Percentiles rank a stretch among this genome's conserved stretches.
Evolutionary conservation across 2,329 filamentous ascomycete genomes (phyloP).

Genomic region (Stachybotrys chlorohalonatus): DNA sequence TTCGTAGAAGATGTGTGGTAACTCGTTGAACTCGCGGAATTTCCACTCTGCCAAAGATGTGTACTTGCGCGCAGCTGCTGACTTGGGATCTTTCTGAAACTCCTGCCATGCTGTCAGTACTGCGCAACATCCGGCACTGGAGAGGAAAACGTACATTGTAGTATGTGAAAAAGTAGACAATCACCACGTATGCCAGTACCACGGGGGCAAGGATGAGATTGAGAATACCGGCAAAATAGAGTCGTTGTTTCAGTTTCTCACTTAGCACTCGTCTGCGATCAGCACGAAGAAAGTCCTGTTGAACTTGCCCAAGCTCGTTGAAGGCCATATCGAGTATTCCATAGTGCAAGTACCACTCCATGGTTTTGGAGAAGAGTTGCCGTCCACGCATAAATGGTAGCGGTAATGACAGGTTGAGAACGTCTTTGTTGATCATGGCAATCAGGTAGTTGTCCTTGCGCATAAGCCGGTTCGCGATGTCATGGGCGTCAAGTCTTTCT

Average conservation of each 20-base stretch:
- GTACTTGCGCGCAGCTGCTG: slow-evolving; percentile 75
- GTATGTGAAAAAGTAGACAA: slow-evolving; percentile 90
- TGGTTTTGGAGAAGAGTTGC: slow-evolving; percentile 78
- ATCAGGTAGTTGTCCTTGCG: slow-evolving; percentile 95
- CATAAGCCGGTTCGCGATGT: slow-evolving; percentile 96
- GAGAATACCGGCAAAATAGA: slow-evolving; percentile 75
- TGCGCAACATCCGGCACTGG: neutral
- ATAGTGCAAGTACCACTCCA: slow-evolving; percentile 87
- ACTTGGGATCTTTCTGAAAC: slow-evolving; percentile 86
- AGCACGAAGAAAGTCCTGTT: slow-evolving; percentile 76
- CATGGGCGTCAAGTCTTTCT: slow-evolving; percentile 88
- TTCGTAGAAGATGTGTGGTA: slow-evolving; percentile 84
- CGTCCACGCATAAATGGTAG: slow-evolving; percentile 73
- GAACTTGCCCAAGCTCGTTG: slow-evolving; percentile 78
- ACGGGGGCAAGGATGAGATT: slow-evolving; percentile 83
- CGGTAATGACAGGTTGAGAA: slow-evolving; percentile 77
- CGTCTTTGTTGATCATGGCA: slow-evolving; percentile 93
- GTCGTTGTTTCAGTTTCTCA: slow-evolving; percentile 64
- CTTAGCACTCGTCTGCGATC: slow-evolving; percentile 73
- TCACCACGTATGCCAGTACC: slow-evolving; percentile 73
- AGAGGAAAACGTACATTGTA: slow-evolving; percentile 60
- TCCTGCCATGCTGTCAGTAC: slow-evolving; percentile 43
- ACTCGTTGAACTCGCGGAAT: slow-evolving; percentile 95
- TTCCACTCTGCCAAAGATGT: slow-evolving; percentile 96
- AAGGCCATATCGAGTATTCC: slow-evolving; percentile 93